Percentiles rank a stretch among this genome's conserved stretches.
Evolutionary conservation across 1,284 basidiomycete species (phyloP).

Genomic region (Pyrrhoderma lamaoense): DNA sequence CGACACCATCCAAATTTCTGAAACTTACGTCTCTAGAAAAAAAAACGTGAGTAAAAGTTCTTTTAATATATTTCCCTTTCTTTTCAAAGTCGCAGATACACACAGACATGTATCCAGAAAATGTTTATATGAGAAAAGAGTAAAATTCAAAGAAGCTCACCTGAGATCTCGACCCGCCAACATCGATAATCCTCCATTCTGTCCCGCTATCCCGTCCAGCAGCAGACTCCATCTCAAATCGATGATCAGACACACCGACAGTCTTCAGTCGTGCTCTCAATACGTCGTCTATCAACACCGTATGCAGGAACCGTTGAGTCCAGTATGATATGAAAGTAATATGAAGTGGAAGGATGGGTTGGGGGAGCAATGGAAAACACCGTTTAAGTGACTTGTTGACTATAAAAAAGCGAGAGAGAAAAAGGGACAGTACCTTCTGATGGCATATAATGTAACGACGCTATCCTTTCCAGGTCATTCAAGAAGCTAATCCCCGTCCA

Average conservation of each 20-base stretch:
- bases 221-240: conserved; percentile 22
- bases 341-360: too few species aligned
- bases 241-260: conserved; percentile 23
- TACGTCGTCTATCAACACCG: conserved; percentile 23
- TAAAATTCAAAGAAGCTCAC: conserved; percentile 13
- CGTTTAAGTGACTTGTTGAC: too few species aligned
- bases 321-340: too few species aligned
- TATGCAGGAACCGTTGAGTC: too few species aligned
- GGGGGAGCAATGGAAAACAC: background rate
- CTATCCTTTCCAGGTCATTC: conserved; percentile 21
- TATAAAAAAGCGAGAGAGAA: background rate
- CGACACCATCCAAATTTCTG: too few species aligned
- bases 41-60: background rate
- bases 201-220: conserved; percentile 21
- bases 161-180: conserved; percentile 23
- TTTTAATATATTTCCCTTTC: background rate
- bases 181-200: conserved; percentile 24
- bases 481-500: conserved; percentile 16
- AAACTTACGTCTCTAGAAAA: conserved; percentile 20
- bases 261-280: conserved; percentile 24
- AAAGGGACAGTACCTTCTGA: conserved; percentile 14
- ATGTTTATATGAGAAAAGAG: too few species aligned
- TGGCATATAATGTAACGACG: conserved; percentile 19
- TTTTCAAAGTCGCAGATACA: too few species aligned
- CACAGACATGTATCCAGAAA: too few species aligned